Evolutionary conservation across 176 grass and related monocot genomes (phyloP), one percentile per base, ranked within the genome.

Genomic region (Hordeum marinum): DNA sequence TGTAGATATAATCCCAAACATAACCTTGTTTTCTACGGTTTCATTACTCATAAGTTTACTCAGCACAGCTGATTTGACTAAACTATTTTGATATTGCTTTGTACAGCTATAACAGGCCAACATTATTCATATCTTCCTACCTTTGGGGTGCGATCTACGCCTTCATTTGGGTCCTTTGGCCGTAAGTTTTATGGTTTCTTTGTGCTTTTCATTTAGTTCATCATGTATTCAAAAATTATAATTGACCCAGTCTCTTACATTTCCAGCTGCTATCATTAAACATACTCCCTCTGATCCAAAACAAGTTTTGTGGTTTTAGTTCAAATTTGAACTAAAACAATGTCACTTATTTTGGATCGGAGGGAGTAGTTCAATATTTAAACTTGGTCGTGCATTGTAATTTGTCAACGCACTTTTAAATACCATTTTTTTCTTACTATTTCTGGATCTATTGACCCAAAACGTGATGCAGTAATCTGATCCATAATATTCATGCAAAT

Each of bases 81-180:
- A 40, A 25, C 54, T 60, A 54, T 37, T 39, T 77, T 78, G 20
- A 77, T 40, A 78, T 79, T 79, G 76, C 57, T 63, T 63, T 79
- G 24, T 79, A 25, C 57, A 79, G 50, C 57, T 41, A 63, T 57
- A 27, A 62, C 4, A 63, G 76, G 55, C 31, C 32, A 57, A 24
- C 34, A 24, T 39, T 29, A 8, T 79, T 42, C n/a, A 25, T 6
- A 58, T 23, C 11, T 35, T 37, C 6, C 48, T 78, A 14, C 5
- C 46, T 76, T 76, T 57, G 50, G 26, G 73, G 26, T 55, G 48
- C 27, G 14, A 75, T 75, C 71, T 17, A 20, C 45, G 24, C 50
- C 46, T 32, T 17, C 68, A 39, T 72, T 72, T 72, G 68, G 68
- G 11, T 1, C 76, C 57, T 79, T 61, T 63, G 23, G 24, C 15